A percentile compares a stretch with the other conserved stretches of the same genome.
These are phyloP conservation scores for Pseudodiploospora longispora DNA, from an alignment of 2,329 filamentous ascomycete species.

Conservation along the genomic window DNA sequence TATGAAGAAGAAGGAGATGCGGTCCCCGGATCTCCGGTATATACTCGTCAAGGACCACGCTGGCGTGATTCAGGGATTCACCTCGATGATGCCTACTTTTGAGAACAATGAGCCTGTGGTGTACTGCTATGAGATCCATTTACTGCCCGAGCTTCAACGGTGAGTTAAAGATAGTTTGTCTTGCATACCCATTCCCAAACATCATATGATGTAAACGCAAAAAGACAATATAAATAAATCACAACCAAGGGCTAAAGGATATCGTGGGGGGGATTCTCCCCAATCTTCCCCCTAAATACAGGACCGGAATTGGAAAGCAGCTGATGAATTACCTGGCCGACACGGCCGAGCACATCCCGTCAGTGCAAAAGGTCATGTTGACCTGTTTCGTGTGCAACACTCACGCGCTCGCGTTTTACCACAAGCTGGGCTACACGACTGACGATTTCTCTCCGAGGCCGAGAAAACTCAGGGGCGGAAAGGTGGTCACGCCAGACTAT, in stretches of 20 bases:
- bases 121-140: constrained; percentile 75
- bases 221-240: constrained; percentile 4
- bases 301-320: constrained; percentile 53
- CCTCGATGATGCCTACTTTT: constrained; percentile 64
- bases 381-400: constrained; percentile 61
- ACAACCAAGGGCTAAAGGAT: not conserved
- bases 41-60: constrained; percentile 44
- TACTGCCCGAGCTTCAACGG: constrained; percentile 48
- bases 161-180: constrained; percentile 20
- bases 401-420: constrained; percentile 52
- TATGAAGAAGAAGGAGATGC: constrained; percentile 61
- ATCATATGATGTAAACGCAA: too few species aligned
- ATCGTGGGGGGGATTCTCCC: too few species aligned
- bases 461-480: constrained; percentile 45
- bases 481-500: constrained; percentile 48
- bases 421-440: constrained; percentile 46
- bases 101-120: constrained; percentile 59
- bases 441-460: constrained; percentile 49
- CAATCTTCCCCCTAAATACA: constrained; percentile 16
- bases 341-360: constrained; percentile 45
- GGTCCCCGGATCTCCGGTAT: constrained; percentile 58
- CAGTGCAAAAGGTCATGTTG: constrained; percentile 61
- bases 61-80: constrained; percentile 41
- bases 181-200: too few species aligned
- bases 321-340: constrained; percentile 50